Evolutionary conservation across 768 basidiomycete species (phyloP).

Genomic region (Phlebiopsis gigantea): DNA sequence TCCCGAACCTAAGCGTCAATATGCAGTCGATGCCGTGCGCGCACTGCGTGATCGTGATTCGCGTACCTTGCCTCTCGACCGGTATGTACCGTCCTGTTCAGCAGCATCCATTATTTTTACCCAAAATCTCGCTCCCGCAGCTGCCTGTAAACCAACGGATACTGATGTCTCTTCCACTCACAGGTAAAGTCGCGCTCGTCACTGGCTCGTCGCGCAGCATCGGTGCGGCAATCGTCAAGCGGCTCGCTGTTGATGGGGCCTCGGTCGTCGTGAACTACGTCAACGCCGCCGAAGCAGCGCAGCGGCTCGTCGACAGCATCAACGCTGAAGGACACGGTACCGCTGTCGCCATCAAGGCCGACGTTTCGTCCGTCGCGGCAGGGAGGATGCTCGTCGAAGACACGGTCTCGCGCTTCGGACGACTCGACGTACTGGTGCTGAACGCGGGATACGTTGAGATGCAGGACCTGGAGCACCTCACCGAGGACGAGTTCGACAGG

Average conservation of each 20-base stretch:
- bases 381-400: slow-evolving; percentile 20
- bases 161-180: too few species aligned
- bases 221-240: slow-evolving; percentile 23
- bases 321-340: slow-evolving; percentile 7
- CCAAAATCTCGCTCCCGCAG: too few species aligned
- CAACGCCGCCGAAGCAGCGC: slow-evolving; percentile 13
- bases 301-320: slow-evolving; percentile 16
- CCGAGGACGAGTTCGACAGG: slow-evolving; percentile 26
- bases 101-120: too few species aligned
- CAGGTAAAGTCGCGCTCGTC: slow-evolving; percentile 25
- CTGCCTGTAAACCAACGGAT: too few species aligned
- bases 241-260: slow-evolving; percentile 26
- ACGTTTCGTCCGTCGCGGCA: slow-evolving; percentile 21
- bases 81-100: too few species aligned
- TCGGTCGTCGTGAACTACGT: slow-evolving; percentile 21
- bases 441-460: slow-evolving; percentile 18
- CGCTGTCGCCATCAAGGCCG: slow-evolving; percentile 20
- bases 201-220: slow-evolving; percentile 23
- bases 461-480: neutral
- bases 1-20: too few species aligned
- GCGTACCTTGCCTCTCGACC: too few species aligned
- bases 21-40: too few species aligned
- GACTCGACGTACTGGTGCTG: slow-evolving; percentile 16
- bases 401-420: slow-evolving; percentile 23
- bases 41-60: too few species aligned